phyloP scores from a whole-genome alignment of 352 stramenopile genomes.

The Saprolegnia diclina region DNA sequence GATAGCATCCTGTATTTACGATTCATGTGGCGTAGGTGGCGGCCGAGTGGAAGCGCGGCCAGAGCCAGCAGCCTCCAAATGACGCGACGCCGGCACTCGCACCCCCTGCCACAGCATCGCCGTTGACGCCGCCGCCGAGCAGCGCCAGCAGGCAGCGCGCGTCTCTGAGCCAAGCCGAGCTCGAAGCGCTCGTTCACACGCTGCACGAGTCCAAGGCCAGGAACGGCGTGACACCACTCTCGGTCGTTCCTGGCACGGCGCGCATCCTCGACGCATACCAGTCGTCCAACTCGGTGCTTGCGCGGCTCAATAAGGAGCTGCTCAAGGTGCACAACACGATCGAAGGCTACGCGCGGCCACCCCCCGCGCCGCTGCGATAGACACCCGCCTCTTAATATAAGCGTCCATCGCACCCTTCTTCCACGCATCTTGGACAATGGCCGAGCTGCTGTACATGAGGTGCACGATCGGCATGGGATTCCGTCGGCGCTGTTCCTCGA shows the following conservation, averaged over 20 bases:
- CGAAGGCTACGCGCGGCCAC: slow-evolving; percentile 5
- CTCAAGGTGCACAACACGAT: slow-evolving; percentile 17
- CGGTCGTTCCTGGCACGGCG: background rate
- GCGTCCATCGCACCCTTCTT: background rate
- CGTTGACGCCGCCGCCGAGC: no score
- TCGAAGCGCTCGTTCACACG: slow-evolving; percentile 20
- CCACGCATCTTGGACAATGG: background rate
- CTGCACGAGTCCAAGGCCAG: slow-evolving; percentile 5
- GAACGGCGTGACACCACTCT: background rate
- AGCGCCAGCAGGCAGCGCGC: background rate
- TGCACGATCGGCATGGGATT: no score
- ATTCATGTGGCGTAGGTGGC: background rate
- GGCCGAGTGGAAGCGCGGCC: background rate
- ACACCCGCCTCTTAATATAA: slow-evolving; percentile 12
- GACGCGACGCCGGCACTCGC: background rate
- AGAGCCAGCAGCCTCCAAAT: background rate
- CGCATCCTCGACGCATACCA: slow-evolving; percentile 24
- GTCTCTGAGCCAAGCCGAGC: background rate
- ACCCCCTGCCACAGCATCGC: background rate
- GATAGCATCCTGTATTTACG: background rate
- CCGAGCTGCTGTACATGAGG: no score
- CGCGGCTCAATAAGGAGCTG: slow-evolving; percentile 21
- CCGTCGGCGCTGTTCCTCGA: no score
- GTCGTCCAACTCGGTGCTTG: slow-evolving; percentile 18
- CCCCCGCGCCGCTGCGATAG: background rate